Conservation (phyloP, 1,284 basidiomycete genomes). For the Microbotryum silenes-acaulis region DNA sequence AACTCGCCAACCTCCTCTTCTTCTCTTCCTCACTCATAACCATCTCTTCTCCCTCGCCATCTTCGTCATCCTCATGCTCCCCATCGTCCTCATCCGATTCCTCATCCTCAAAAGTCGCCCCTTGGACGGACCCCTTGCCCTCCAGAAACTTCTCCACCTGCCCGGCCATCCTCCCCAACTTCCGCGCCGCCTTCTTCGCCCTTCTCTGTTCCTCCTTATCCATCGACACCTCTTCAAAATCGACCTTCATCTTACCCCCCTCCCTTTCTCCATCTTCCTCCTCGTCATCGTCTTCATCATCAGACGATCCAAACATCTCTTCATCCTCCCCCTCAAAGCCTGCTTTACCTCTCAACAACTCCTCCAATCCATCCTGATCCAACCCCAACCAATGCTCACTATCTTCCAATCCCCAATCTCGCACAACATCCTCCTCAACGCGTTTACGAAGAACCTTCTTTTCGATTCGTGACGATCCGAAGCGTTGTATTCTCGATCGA, state of each 20-base stretch:
- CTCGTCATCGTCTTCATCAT: conserved; percentile 34
- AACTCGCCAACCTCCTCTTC: not conserved
- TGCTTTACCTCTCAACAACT: conserved; percentile 44
- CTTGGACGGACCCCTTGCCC: conserved; percentile 74
- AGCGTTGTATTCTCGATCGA: not conserved
- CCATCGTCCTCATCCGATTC: conserved; percentile 30
- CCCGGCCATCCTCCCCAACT: conserved; percentile 63
- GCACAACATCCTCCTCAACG: too few relatives aligned
- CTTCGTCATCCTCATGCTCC: conserved; percentile 39
- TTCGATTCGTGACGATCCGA: too few relatives aligned
- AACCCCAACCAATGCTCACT: conserved; percentile 65
- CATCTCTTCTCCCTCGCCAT: conserved; percentile 36
- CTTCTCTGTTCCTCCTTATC: conserved; percentile 26
- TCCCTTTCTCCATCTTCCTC: conserved; percentile 43
- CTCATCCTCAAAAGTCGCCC: conserved; percentile 69
- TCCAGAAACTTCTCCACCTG: conserved; percentile 82
- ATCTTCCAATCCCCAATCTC: conserved; percentile 48
- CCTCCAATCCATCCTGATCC: conserved; percentile 57
- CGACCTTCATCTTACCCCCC: conserved; percentile 36
- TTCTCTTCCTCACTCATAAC: conserved; percentile 39
- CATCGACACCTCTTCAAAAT: not conserved
- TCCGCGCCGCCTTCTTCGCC: conserved; percentile 53
- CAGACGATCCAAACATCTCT: conserved; percentile 23
- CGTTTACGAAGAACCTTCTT: too few relatives aligned
- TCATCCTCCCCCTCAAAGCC: conserved; percentile 25